Evolutionary conservation across 2,329 filamentous ascomycete genomes (phyloP), one percentile per base, ranked within the genome.

Genomic region (Fusarium buharicum): DNA sequence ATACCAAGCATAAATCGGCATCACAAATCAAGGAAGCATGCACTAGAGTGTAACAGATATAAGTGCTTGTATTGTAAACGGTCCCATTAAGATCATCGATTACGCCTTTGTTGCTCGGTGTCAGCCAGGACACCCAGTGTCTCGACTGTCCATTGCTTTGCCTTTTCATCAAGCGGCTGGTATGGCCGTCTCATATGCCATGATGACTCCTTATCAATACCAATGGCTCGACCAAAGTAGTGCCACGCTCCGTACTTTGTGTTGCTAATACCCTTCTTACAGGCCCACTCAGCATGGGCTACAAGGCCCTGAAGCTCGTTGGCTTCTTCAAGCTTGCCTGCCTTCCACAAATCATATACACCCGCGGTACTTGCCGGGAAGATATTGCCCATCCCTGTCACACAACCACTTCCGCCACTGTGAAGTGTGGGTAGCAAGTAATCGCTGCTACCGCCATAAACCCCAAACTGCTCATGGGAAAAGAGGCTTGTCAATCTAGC

Each of bases 401-500:
- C 79, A 58, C 78, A 81, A 18, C 74, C 81, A 24, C 72, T 76
- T 38, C 74, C 79, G 9, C 75, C 77, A 1, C 71, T 73, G 10
- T 74, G 69, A 5, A 81, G 69, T 0, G 76, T 76, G 1, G 78
- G 78, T 1, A 80, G 67, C 0, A 81, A 67, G 57, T 77, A 80
- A 57, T 81, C 79, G 11, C 74, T 77, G 33, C 76, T 79, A 3
- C 79, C 79, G 0, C 78, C 78, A 45, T 76, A 79, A 1, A 80
- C 77, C 17, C 72, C 75, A 18, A 81, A 81, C 38, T 80, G 74
- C 7, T 69, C 69, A 3, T 74, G 76, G 0, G 60, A 64, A 17
- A 76, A 79, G 22, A 76, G 70, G 36, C 74, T 68, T 33, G 75
- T 86, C 62, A 84, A 81, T 69, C 78, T 86, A 46, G 88, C 90